Conservation (phyloP, 2,329 filamentous ascomycete species). For the Cucurbitaria berberidis region DNA sequence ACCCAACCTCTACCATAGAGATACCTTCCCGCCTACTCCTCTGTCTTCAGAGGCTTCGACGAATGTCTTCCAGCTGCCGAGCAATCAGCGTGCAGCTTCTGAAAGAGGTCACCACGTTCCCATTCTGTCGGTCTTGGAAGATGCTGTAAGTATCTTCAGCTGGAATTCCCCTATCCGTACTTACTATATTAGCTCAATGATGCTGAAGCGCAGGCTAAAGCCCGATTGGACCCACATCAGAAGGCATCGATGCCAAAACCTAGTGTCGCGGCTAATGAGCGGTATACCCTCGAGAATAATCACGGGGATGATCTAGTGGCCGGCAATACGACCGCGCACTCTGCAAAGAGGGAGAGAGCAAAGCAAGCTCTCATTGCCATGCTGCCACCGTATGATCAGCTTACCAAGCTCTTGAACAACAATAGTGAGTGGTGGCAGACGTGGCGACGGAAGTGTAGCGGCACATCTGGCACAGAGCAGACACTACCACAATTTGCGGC, state of each 20-base stretch:
- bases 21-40: constrained; percentile 41
- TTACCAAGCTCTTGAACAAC: constrained; percentile 40
- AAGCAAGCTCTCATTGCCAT: constrained; percentile 45
- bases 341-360: constrained; percentile 44
- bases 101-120: constrained; percentile 45
- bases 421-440: constrained; percentile 53
- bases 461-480: constrained; percentile 48
- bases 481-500: constrained; percentile 51
- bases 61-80: constrained; percentile 21
- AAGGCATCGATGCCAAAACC: constrained; percentile 25
- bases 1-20: constrained; percentile 28
- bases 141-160: constrained; percentile 39
- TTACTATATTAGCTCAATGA: constrained; percentile 42
- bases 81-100: constrained; percentile 30
- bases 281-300: constrained; percentile 41
- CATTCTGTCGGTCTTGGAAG: constrained; percentile 48
- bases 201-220: constrained; percentile 41
- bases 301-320: constrained; percentile 36
- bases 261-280: constrained; percentile 16
- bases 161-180: constrained; percentile 5
- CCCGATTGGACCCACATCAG: constrained; percentile 26
- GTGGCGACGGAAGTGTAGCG: constrained; percentile 52
- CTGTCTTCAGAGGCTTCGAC: constrained; percentile 41
- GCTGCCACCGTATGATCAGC: constrained; percentile 44
- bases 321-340: constrained; percentile 21